phyloP scores from a whole-genome alignment of 139 green algal genomes.

The Diplosphaera chodatii region DNA sequence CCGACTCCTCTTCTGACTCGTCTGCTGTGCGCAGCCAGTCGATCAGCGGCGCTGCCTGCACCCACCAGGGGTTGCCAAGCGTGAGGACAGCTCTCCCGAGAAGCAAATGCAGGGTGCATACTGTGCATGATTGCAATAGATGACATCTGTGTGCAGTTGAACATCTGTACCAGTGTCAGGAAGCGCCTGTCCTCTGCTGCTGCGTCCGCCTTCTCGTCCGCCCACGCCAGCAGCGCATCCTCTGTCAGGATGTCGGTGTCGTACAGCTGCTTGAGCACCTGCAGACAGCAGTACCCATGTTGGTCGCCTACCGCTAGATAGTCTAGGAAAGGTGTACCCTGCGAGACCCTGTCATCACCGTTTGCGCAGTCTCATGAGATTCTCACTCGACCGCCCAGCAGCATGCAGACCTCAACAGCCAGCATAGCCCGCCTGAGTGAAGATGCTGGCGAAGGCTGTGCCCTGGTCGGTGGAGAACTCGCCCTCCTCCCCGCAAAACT shows the following conservation, averaged over 20 bases:
- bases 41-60: constrained; percentile 48
- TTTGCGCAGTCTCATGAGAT: too few relatives aligned
- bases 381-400: too few relatives aligned
- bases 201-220: constrained; percentile 82
- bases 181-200: constrained; percentile 64
- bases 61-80: too few relatives aligned
- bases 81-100: too few relatives aligned
- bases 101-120: too few relatives aligned
- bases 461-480: constrained; percentile 40
- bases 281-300: constrained; percentile 1
- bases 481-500: constrained; percentile 67
- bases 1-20: constrained; percentile 17
- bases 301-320: too few relatives aligned
- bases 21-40: constrained; percentile 55
- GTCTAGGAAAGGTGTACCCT: too few relatives aligned
- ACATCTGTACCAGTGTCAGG: constrained; percentile 26
- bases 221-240: constrained; percentile 80
- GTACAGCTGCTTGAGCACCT: constrained; percentile 82
- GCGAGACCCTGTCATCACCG: too few relatives aligned
- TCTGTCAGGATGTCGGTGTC: constrained; percentile 77
- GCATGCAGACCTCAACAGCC: too few relatives aligned
- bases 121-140: too few relatives aligned
- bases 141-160: too few relatives aligned
- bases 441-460: constrained; percentile 54
- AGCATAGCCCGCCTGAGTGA: constrained; percentile 41